Evolutionary conservation across 257 asterid species (phyloP).

Genomic region (Eucommia ulmoides): DNA sequence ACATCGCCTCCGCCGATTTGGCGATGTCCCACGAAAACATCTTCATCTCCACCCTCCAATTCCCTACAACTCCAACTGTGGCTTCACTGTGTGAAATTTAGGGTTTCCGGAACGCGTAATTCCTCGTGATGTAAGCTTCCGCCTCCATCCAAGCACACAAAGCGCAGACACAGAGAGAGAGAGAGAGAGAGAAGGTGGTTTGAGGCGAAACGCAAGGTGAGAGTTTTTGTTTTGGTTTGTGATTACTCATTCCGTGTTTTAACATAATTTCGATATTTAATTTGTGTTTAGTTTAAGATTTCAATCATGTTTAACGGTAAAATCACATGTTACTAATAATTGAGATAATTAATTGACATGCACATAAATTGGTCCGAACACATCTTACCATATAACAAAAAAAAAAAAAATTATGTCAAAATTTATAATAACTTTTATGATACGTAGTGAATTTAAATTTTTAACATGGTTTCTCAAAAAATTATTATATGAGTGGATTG

Average conservation of each 20-base stretch:
- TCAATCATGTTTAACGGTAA: no score
- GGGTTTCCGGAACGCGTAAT: constrained; percentile 15
- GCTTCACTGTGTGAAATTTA: not conserved
- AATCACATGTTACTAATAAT: no score
- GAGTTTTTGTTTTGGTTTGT: not conserved
- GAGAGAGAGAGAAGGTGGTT: constrained; percentile 4
- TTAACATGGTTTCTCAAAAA: no score
- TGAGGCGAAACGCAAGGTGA: not conserved
- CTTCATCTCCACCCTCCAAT: constrained; percentile 2
- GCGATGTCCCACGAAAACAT: constrained; percentile 89
- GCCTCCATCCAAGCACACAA: not conserved
- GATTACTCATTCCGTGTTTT: not conserved
- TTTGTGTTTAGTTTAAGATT: no score
- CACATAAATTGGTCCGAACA: no score
- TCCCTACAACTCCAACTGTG: not conserved
- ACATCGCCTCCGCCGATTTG: constrained; percentile 93
- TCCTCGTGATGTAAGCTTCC: not conserved
- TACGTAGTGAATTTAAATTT: no score
- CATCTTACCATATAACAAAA: no score
- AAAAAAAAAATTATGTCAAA: no score
- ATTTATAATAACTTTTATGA: no score
- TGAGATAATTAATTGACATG: no score
- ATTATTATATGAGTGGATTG: no score
- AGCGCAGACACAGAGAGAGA: constrained; percentile 21
- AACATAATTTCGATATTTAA: no score